Conservation (phyloP, 441 rosid genomes). For the Adansonia gregorii region DNA sequence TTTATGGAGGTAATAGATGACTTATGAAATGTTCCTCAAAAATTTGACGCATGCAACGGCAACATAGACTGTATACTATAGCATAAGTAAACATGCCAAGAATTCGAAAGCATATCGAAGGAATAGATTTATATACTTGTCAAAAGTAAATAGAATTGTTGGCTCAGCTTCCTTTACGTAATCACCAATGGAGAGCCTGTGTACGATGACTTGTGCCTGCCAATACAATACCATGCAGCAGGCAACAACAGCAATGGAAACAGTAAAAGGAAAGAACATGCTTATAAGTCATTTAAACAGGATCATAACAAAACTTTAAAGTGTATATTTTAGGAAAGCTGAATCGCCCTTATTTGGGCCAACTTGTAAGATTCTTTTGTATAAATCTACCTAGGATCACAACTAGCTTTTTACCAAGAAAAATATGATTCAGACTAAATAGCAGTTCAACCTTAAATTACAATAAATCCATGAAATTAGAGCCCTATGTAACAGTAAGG, state of each 20-base stretch:
- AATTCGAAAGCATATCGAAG: conserved; percentile 17
- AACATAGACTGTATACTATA: background rate
- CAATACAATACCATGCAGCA: conserved; percentile 11
- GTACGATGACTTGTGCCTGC: conserved; percentile 83
- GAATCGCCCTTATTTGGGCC: conserved; percentile 9
- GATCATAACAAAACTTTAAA: background rate
- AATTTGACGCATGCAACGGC: conserved; percentile 7
- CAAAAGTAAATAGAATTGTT: conserved; percentile 69
- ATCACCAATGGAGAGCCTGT: conserved; percentile 55
- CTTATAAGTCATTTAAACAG: background rate
- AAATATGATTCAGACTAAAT: background rate
- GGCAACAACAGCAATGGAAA: conserved; percentile 13
- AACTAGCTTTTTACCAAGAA: background rate
- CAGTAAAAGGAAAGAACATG: background rate
- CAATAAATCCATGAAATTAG: conserved; percentile 5
- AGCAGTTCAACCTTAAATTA: background rate
- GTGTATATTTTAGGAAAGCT: background rate
- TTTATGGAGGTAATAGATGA: background rate
- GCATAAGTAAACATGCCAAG: conserved; percentile 23
- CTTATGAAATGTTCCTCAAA: background rate
- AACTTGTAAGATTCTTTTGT: background rate
- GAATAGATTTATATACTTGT: conserved; percentile 66
- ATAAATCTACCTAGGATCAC: conserved; percentile 20
- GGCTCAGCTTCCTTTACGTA: conserved; percentile 58
- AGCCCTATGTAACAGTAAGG: background rate